Base-by-base conservation (phyloP, 176 grass and related monocot species). In the Oryza australiensis region DNA sequence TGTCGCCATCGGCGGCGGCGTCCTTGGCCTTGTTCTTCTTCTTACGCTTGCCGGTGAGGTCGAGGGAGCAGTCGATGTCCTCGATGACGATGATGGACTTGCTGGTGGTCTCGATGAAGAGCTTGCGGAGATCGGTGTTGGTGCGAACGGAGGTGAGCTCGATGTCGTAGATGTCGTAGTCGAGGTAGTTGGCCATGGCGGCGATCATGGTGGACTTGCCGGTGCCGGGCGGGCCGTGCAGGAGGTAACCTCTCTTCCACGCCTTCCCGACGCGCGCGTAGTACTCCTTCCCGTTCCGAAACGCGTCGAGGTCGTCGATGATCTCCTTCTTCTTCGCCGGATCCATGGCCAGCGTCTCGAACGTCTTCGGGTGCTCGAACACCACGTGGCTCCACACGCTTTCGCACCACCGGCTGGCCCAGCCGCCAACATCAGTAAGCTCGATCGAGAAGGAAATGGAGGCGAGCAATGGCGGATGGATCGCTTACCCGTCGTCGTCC, bases 1-100 rank as follows among this genome's bases (percentile, higher is more conserved):
- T 49, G 14, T 49, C 46, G 46, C 43, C 43, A 3, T 53, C 49
- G 3, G 9, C 64, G 27, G 28, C 20, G 28, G 13, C 18, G 7
- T 45, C n/a, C 46, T 35, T 18, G 7, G 32, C n/a, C 46, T 35
- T 18, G 29, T 35, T 46, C 62, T 37, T 46, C 49, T 77, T 66
- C 43, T 43, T 78, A 32, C 73, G 85, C 51, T 6, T 22, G 14
- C 89, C 87, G 37, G 91, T 94, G 73, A 94, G 82, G 45, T 97
- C 85, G 74, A 97, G 82, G 0, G 94, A 92, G 75, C 94, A 90
- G 76, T 97, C 89, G 43, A 94, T 92, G 83, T 97, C 91, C 85
- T 97, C 94, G 49, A 97, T 88, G 66, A 97, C 89, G 75, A 94
- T 94, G 79, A 97, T 77, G 12, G 86, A 88, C 78, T 82, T 91